phyloP scores from a whole-genome alignment of 176 grass and related monocot species.

The Eragrostis curvula region DNA sequence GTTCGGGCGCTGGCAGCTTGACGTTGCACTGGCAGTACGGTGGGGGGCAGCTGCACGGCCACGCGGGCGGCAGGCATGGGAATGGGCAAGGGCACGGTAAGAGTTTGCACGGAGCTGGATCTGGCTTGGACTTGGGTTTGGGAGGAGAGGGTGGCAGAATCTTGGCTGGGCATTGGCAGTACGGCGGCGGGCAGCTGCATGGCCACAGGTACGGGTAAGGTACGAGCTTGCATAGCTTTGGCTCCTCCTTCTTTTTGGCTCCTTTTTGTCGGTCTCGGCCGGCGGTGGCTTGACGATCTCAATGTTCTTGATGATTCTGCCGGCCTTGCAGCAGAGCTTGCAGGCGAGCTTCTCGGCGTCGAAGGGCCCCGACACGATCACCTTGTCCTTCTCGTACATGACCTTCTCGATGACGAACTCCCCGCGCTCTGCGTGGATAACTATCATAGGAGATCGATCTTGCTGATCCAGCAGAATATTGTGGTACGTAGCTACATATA shows the following conservation, averaged over 20 bases:
- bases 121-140: neutral
- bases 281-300: neutral
- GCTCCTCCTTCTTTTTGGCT: neutral
- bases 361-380: constrained; percentile 63
- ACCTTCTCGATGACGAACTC: constrained; percentile 63
- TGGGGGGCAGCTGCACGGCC: neutral
- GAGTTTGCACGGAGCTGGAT: neutral
- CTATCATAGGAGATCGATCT: too few species aligned
- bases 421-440: constrained; percentile 12
- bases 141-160: too few species aligned
- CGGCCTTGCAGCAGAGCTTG: constrained; percentile 70
- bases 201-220: constrained; percentile 7
- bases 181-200: neutral
- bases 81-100: neutral
- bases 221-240: neutral
- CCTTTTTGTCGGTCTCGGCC: neutral
- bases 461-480: too few species aligned
- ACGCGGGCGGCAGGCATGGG: neutral
- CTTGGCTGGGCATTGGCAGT: neutral
- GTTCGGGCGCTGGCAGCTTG: neutral
- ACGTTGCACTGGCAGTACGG: neutral
- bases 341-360: constrained; percentile 51
- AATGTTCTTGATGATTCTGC: constrained; percentile 52
- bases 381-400: constrained; percentile 66
- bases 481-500: too few species aligned